These are phyloP conservation scores for Podospora conica DNA, from an alignment of 495 filamentous ascomycete genomes.

Conservation along the genomic window DNA sequence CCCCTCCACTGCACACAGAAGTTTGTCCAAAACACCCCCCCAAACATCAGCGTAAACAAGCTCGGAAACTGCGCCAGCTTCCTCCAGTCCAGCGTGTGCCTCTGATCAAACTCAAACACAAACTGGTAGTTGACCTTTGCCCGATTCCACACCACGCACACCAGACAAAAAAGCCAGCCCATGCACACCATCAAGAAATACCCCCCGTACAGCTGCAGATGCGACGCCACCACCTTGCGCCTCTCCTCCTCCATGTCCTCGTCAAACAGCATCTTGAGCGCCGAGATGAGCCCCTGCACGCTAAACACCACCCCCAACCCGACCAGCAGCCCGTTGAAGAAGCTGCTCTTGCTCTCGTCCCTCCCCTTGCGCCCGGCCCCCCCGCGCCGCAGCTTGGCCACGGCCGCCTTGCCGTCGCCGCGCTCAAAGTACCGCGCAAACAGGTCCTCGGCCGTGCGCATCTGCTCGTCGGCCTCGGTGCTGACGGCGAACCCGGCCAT, in stretches of 20 bases:
- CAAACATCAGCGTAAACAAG: conserved; percentile 71
- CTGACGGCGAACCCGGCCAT: conserved; percentile 86
- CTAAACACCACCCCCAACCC: conserved; percentile 67
- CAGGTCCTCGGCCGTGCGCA: conserved; percentile 77
- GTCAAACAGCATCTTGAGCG: conserved; percentile 46
- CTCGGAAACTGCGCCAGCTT: conserved; percentile 79
- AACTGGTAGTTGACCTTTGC: conserved; percentile 92
- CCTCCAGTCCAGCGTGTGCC: conserved; percentile 80
- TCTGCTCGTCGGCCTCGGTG: conserved; percentile 67
- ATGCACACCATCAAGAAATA: conserved; percentile 73
- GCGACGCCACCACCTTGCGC: conserved; percentile 56
- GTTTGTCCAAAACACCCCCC: conserved; percentile 80
- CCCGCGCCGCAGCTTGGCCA: conserved; percentile 65
- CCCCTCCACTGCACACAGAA: conserved; percentile 55
- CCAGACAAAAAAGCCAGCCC: conserved; percentile 67
- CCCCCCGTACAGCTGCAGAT: conserved; percentile 79
- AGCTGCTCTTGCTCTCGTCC: conserved; percentile 61
- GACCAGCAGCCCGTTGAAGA: conserved; percentile 70
- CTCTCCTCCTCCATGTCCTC: conserved; percentile 39
- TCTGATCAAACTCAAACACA: conserved; percentile 89
- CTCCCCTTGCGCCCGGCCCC: conserved; percentile 39
- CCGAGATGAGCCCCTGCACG: conserved; percentile 68
- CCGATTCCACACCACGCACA: conserved; percentile 70
- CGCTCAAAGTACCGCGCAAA: conserved; percentile 90
- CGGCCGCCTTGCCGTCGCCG: conserved; percentile 83